Evolutionary conservation across 2,329 filamentous ascomycete species (phyloP).

Genomic region (Stachybotrys echinatus): DNA sequence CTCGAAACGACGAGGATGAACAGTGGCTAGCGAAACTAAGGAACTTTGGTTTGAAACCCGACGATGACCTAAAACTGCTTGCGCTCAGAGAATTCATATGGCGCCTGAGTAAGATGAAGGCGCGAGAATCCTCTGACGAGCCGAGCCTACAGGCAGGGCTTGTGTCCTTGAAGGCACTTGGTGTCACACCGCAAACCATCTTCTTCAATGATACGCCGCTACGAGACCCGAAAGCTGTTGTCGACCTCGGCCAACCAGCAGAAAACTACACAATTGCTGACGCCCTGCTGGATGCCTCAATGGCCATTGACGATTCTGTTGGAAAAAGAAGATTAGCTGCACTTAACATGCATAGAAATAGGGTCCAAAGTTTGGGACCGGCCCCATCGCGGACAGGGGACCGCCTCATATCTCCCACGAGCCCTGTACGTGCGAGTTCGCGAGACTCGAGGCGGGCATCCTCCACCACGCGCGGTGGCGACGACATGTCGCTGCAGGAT

Average conservation of each 20-base stretch:
- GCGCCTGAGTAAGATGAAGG: conserved; percentile 70
- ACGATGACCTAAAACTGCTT: conserved; percentile 87
- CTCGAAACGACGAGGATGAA: conserved; percentile 88
- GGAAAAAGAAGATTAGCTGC: conserved; percentile 47
- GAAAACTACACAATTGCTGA: conserved; percentile 77
- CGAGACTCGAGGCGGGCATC: conserved; percentile 31
- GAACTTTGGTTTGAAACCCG: conserved; percentile 72
- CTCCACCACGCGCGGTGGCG: conserved; percentile 24
- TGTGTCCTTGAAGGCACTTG: conserved; percentile 68
- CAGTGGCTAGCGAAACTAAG: conserved; percentile 83
- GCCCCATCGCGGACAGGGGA: conserved; percentile 13
- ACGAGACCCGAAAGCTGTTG: conserved; percentile 29
- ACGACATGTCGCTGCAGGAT: conserved; percentile 31
- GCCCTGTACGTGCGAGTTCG: conserved; percentile 23
- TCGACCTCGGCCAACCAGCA: conserved; percentile 22
- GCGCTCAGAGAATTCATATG: conserved; percentile 87
- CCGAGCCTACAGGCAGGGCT: conserved; percentile 34
- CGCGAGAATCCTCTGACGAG: conserved; percentile 41
- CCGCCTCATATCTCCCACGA: conserved; percentile 24
- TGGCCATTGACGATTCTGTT: conserved; percentile 70
- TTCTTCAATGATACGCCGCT: conserved; percentile 79
- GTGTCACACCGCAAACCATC: conserved; percentile 80
- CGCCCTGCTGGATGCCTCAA: conserved; percentile 85
- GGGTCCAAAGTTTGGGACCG: conserved; percentile 31
- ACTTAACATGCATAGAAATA: conserved; percentile 43